A percentile compares a stretch with the other conserved stretches of the same genome.
phyloP scores from a whole-genome alignment of 2,329 filamentous ascomycete species.

The Chalaropsis thielavioides region DNA sequence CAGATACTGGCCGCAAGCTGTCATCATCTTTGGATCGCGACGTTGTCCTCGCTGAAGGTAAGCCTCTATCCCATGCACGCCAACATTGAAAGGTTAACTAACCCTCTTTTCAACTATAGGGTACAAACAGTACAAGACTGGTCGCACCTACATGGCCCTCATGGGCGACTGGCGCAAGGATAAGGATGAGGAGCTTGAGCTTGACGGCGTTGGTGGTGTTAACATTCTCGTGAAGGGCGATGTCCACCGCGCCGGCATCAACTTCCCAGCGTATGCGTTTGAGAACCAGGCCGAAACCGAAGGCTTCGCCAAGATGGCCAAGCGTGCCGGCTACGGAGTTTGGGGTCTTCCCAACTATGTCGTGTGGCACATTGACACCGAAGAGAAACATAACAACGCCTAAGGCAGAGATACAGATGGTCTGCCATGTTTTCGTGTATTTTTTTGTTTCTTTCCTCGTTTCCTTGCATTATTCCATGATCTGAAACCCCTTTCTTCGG shows the following conservation, averaged over 20 bases:
- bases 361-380: slow-evolving; percentile 96
- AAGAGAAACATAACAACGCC: slow-evolving; percentile 77
- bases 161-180: slow-evolving; percentile 89
- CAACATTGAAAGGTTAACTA: background rate
- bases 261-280: slow-evolving; percentile 92
- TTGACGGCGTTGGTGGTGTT: slow-evolving; percentile 92
- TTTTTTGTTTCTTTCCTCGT: background rate
- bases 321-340: slow-evolving; percentile 83
- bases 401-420: slow-evolving; percentile 22
- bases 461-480: background rate
- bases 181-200: slow-evolving; percentile 79
- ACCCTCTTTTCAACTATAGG: slow-evolving; percentile 35
- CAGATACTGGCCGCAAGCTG: slow-evolving; percentile 65
- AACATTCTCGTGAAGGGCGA: slow-evolving; percentile 97
- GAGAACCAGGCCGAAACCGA: slow-evolving; percentile 99
- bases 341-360: slow-evolving; percentile 92
- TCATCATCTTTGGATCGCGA: slow-evolving; percentile 62
- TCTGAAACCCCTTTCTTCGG: background rate
- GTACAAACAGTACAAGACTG: slow-evolving; percentile 86
- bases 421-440: background rate
- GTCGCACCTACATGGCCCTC: slow-evolving; percentile 72
- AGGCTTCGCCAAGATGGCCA: slow-evolving; percentile 98
- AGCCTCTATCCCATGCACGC: background rate
- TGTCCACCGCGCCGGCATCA: slow-evolving; percentile 95
- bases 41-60: slow-evolving; percentile 76